Evolutionary conservation across 306 rosid genomes (phyloP).

Genomic region (Quercus variabilis): DNA sequence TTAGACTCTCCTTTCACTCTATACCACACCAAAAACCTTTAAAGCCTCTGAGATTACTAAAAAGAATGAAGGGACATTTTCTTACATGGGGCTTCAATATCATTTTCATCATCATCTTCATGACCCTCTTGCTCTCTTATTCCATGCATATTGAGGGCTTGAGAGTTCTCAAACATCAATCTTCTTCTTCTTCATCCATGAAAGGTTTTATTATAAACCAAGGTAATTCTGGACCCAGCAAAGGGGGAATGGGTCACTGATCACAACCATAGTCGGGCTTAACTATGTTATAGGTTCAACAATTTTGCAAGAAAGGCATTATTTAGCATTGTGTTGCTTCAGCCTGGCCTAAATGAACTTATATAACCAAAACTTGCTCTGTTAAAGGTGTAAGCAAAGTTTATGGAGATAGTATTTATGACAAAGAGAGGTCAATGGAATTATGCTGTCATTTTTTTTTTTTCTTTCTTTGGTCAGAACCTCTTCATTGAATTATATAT

Average conservation of each 20-base stretch:
- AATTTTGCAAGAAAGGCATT: not conserved
- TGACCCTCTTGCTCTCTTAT: constrained; percentile 26
- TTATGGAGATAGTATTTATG: too few species aligned
- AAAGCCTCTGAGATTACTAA: not conserved
- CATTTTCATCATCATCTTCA: constrained; percentile 27
- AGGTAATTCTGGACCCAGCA: constrained; percentile 49
- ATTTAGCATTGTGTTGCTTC: not conserved
- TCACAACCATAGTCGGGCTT: not conserved
- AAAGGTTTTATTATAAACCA: constrained; percentile 6
- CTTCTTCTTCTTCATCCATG: not conserved
- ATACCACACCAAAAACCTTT: not conserved
- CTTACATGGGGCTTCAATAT: constrained; percentile 21
- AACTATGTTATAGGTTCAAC: not conserved
- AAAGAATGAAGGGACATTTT: constrained; percentile 27
- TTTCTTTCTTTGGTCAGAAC: too few species aligned
- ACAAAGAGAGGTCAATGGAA: too few species aligned
- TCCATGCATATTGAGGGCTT: constrained; percentile 27
- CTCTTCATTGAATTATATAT: too few species aligned
- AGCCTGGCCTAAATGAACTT: too few species aligned
- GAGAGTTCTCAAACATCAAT: constrained; percentile 20
- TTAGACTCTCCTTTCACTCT: not conserved
- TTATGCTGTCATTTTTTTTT: not conserved
- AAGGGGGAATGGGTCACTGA: constrained; percentile 39
- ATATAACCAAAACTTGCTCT: too few species aligned
- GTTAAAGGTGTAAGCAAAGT: too few species aligned